Base-by-base conservation (phyloP, 441 rosid genomes). In the Mallotus repandus region DNA sequence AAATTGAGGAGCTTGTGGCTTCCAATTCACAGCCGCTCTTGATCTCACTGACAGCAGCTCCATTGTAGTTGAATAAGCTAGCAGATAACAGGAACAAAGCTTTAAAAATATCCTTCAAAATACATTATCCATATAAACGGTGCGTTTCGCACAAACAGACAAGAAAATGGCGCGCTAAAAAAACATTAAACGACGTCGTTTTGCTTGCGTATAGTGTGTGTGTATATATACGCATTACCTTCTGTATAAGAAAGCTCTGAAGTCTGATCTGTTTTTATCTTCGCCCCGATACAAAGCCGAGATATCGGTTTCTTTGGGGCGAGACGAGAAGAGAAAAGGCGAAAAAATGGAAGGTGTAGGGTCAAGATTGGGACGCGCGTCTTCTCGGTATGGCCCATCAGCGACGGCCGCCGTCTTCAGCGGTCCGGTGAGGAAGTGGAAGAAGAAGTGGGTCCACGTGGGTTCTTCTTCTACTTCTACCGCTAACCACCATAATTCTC, bases 351-450 rank as follows among this genome's bases (percentile, higher is more conserved):
- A 96, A 83, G 99, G 97, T 74, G 98, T 90, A 55, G 99, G 99
- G 61, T 96, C 91, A 50, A 86, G 97, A 74, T 81, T 88, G 66
- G 99, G 98, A 63, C 91, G 99, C 54, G 85, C 99, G 7, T 95
- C 98, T 63, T 87, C 98, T 15, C 94, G 99, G 68, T 91, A 90
- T 75, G 97, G 97, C 73, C 94, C 96, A 19, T 83, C 98, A 9
- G 63, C 95, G 29, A 72, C 91, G 68, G 63, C 83, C 4, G 81
- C 97, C 60, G 96, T 89, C 55, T 90, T 96, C 81, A 91, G 82
- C 32, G 98, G 99, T 1, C 97, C 97, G 73, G 99, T 96, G 19
- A 89, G 98, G 84, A 93, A 83, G 84, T 96, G 99, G 99, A 93
- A 87, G 90, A 91, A 89, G 89, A 89, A 89, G 81, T 96, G 99